These are phyloP conservation scores for Russula virescens DNA, from an alignment of 768 basidiomycete species.

Conservation along the genomic window DNA sequence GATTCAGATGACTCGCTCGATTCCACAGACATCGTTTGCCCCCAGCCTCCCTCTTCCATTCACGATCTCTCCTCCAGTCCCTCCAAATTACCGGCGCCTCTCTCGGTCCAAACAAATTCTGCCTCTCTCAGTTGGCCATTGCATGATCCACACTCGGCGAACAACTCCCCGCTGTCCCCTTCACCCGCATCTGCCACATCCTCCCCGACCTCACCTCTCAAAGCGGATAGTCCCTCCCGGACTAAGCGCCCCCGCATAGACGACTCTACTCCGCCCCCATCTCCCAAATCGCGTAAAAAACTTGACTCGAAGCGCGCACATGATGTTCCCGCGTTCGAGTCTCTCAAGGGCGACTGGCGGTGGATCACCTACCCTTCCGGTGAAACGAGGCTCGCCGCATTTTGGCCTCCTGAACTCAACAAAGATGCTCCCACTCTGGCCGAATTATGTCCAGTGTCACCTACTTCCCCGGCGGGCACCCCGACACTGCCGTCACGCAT, in stretches of 20 bases:
- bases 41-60: conserved; percentile 7
- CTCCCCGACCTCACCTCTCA: conserved; percentile 7
- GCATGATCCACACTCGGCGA: conserved; percentile 10
- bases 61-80: conserved; percentile 13
- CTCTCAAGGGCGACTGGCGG: conserved; percentile 24
- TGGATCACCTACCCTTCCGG: conserved; percentile 24
- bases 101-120: conserved; percentile 22
- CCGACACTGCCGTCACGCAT: conserved; percentile 26
- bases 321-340: conserved; percentile 22
- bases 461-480: conserved; percentile 27
- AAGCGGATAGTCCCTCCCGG: conserved; percentile 22
- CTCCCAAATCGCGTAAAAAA: conserved; percentile 18
- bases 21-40: conserved; percentile 16
- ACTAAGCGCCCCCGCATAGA: conserved; percentile 25
- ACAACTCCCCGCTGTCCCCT: conserved; percentile 14
- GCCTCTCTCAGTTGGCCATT: conserved; percentile 10
- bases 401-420: conserved; percentile 26
- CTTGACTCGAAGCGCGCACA: conserved; percentile 18
- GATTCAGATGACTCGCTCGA: conserved; percentile 39
- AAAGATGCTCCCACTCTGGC: conserved; percentile 18
- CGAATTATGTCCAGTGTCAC: conserved; percentile 20
- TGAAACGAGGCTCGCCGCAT: conserved; percentile 24
- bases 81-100: conserved; percentile 20
- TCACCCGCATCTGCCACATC: conserved; percentile 7
- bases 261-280: conserved; percentile 3